Evolutionary conservation across 2,329 filamentous ascomycete genomes (phyloP).

Genomic region (Sarocladiaceae sp.): DNA sequence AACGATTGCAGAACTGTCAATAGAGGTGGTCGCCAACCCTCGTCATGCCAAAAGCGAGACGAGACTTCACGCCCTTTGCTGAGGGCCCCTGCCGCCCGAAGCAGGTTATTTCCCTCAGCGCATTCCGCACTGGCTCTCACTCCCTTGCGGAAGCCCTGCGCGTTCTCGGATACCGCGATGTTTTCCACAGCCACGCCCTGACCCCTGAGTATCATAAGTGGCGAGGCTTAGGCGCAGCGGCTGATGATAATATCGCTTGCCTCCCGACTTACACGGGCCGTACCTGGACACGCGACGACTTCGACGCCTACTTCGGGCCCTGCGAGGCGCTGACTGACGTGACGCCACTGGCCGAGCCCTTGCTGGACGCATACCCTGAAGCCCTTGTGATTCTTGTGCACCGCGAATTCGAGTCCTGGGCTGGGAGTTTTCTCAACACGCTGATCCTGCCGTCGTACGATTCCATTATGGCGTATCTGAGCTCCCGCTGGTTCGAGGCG

Average conservation of each 20-base stretch:
- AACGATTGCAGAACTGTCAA: neutral
- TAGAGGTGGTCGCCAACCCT: neutral
- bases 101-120: slow-evolving; percentile 13
- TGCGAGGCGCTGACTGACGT: slow-evolving; percentile 17
- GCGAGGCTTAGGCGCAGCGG: slow-evolving; percentile 9
- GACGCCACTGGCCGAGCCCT: slow-evolving; percentile 11
- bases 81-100: slow-evolving; percentile 6
- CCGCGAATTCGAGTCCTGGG: slow-evolving; percentile 15
- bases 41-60: neutral
- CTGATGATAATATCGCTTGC: slow-evolving; percentile 12
- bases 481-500: slow-evolving; percentile 10
- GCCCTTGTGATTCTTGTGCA: slow-evolving; percentile 17
- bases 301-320: slow-evolving; percentile 7
- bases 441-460: slow-evolving; percentile 12
- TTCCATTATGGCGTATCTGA: slow-evolving; percentile 13
- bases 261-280: slow-evolving; percentile 11
- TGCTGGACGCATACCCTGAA: slow-evolving; percentile 16
- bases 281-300: slow-evolving; percentile 1
- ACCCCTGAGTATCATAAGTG: slow-evolving; percentile 10
- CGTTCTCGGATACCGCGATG: slow-evolving; percentile 14
- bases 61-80: slow-evolving; percentile 3
- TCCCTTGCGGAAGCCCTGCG: slow-evolving; percentile 16
- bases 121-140: slow-evolving; percentile 15
- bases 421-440: slow-evolving; percentile 17
- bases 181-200: slow-evolving; percentile 14